Evolutionary conservation across 352 stramenopile genomes (phyloP).

Genomic region (Ochromonadaceae sp.): DNA sequence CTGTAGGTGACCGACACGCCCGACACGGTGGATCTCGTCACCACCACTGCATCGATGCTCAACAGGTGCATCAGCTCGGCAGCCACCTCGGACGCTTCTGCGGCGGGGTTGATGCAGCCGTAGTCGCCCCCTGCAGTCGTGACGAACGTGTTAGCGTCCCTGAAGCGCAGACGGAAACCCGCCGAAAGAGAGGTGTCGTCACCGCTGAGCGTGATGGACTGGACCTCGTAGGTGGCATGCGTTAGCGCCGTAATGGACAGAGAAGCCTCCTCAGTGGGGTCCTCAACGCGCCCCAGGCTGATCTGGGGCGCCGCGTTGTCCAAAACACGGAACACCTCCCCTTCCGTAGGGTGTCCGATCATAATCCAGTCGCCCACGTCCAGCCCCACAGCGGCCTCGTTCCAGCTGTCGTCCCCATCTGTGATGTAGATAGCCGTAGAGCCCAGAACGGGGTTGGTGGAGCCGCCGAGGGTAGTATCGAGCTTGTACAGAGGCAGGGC

Average conservation of each 20-base stretch:
- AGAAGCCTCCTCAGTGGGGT: conserved; percentile 30
- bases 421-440: conserved; percentile 30
- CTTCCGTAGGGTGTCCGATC: conserved; percentile 40
- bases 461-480: conserved; percentile 36
- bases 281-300: conserved; percentile 30
- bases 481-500: conserved; percentile 39
- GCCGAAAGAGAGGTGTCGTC: conserved; percentile 33
- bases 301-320: conserved; percentile 31
- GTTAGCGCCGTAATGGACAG: conserved; percentile 31
- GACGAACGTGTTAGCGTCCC: conserved; percentile 57
- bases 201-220: conserved; percentile 29
- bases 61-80: conserved; percentile 42
- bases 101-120: conserved; percentile 44
- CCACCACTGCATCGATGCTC: conserved; percentile 45
- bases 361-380: conserved; percentile 42
- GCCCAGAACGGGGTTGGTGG: conserved; percentile 31
- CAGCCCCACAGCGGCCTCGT: conserved; percentile 34
- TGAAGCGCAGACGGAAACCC: conserved; percentile 75
- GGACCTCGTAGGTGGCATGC: conserved; percentile 45
- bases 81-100: conserved; percentile 34
- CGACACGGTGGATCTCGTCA: conserved; percentile 34
- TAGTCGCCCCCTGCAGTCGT: conserved; percentile 43
- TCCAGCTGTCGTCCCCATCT: conserved; percentile 31
- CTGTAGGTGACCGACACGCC: conserved; percentile 58
- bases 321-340: conserved; percentile 43